Percentiles rank a stretch among this genome's conserved stretches.
These are phyloP conservation scores for Calvatia gigantea DNA, from an alignment of 768 basidiomycete species.

Conservation along the genomic window DNA sequence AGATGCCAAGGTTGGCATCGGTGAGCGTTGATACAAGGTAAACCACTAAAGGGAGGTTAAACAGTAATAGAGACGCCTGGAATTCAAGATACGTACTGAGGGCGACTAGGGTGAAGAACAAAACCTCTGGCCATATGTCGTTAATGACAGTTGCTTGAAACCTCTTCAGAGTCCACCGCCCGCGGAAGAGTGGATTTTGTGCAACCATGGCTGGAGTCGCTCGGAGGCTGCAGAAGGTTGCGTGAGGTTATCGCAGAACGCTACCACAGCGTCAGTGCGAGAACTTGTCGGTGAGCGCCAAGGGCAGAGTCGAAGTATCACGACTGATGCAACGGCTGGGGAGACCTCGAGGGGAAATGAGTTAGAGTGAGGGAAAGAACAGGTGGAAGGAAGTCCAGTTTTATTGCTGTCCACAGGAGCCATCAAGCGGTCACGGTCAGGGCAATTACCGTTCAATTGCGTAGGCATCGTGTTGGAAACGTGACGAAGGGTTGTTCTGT, in stretches of 20 bases:
- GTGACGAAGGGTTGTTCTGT: slow-evolving; percentile 7
- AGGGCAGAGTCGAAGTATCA: neutral
- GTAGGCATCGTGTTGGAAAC: slow-evolving; percentile 7
- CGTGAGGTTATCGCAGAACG: neutral
- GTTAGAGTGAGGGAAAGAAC: neutral
- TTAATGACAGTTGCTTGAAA: slow-evolving; percentile 60
- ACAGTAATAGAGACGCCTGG: neutral
- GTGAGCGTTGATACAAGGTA: slow-evolving; percentile 49
- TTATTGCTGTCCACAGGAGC: neutral
- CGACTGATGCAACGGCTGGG: neutral
- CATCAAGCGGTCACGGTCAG: neutral
- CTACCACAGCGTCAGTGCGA: neutral
- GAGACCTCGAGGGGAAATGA: neutral
- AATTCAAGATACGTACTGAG: slow-evolving; percentile 33
- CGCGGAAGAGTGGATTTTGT: slow-evolving; percentile 42
- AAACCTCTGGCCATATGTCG: slow-evolving; percentile 62
- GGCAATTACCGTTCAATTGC: neutral
- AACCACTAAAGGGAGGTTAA: slow-evolving; percentile 45
- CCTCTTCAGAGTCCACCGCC: slow-evolving; percentile 44
- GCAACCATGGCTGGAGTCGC: slow-evolving; percentile 45
- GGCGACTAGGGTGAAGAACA: slow-evolving; percentile 60
- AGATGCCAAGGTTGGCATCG: slow-evolving; percentile 40
- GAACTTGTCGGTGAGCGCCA: neutral
- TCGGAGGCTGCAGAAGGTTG: neutral
- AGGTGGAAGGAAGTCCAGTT: no score